Conservation (phyloP, 805 yeast species). For the Starmerella sirachaensis region DNA sequence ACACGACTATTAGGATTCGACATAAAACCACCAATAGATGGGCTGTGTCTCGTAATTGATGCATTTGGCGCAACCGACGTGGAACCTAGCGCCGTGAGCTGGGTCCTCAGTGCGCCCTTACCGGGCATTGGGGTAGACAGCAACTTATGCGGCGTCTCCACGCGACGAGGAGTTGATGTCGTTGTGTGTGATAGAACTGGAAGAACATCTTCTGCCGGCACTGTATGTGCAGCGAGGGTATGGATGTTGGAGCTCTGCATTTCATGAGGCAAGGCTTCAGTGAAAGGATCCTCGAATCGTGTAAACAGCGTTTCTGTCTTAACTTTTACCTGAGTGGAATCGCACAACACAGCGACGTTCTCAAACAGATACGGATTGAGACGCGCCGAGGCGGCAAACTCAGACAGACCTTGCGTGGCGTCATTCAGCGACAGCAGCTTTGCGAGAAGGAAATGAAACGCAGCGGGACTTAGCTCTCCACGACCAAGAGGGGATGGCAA, state of each 20-base stretch:
- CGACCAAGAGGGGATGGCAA: slow-evolving; percentile 13
- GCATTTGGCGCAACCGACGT: not conserved
- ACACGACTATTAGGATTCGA: no score
- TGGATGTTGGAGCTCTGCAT: not conserved
- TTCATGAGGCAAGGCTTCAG: slow-evolving; percentile 1
- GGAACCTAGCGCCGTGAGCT: not conserved
- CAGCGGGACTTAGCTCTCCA: slow-evolving; percentile 34
- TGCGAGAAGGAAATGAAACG: slow-evolving; percentile 57
- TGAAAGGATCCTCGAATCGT: slow-evolving; percentile 14
- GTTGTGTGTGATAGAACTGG: slow-evolving; percentile 3
- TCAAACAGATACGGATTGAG: slow-evolving; percentile 77
- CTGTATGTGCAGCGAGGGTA: not conserved
- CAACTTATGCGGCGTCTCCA: slow-evolving; percentile 7
- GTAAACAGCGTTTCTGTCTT: slow-evolving; percentile 36
- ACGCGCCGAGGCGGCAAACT: slow-evolving; percentile 57
- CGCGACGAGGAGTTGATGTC: slow-evolving; percentile 19
- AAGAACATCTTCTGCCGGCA: no score
- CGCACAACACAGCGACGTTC: slow-evolving; percentile 64
- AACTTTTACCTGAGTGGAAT: slow-evolving; percentile 52
- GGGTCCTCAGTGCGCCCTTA: not conserved
- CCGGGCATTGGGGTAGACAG: slow-evolving; percentile 9
- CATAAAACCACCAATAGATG: no score
- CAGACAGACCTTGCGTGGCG: slow-evolving; percentile 50
- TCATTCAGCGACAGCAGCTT: slow-evolving; percentile 46
- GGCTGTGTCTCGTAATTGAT: no score